phyloP scores from a whole-genome alignment of 148 eudicot genomes.

The Pouteria glomerata region DNA sequence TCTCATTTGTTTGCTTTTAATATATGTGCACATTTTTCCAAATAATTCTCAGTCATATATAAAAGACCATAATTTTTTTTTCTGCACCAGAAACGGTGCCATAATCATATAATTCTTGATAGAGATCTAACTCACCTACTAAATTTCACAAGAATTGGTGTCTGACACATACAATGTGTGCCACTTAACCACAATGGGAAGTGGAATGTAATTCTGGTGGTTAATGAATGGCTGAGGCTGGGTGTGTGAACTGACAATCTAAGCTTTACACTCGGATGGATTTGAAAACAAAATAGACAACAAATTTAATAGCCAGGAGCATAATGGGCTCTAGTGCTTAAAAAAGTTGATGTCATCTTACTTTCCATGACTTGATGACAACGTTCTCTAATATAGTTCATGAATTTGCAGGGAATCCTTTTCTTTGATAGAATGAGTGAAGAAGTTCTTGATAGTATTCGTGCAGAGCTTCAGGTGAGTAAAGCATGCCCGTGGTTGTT shows the following conservation, averaged over 20 bases:
- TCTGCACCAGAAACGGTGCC: not conserved
- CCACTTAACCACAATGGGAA: not conserved
- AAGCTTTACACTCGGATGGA: not conserved
- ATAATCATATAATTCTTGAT: not conserved
- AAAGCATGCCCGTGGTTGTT: not conserved
- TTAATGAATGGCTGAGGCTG: not conserved
- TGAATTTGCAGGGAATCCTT: slow-evolving; percentile 66
- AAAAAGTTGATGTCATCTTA: not conserved
- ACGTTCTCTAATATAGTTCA: slow-evolving; percentile 6
- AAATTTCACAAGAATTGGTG: not conserved
- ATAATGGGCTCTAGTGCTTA: not conserved
- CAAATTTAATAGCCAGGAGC: not conserved
- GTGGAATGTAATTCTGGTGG: not conserved
- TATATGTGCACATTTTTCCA: not conserved
- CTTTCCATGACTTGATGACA: not conserved
- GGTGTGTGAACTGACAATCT: not conserved
- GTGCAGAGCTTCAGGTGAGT: slow-evolving; percentile 66
- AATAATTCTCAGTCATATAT: not conserved
- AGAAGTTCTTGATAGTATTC: slow-evolving; percentile 67
- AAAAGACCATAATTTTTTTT: not conserved
- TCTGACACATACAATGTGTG: not conserved
- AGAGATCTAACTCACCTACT: not conserved
- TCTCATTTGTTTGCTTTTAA: too few relatives aligned
- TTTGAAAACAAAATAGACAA: not conserved
- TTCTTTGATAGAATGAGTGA: slow-evolving; percentile 92